Base-by-base conservation (phyloP, 225 moss, liverwort and hornwort genomes). In the Lunularia cruciata region DNA sequence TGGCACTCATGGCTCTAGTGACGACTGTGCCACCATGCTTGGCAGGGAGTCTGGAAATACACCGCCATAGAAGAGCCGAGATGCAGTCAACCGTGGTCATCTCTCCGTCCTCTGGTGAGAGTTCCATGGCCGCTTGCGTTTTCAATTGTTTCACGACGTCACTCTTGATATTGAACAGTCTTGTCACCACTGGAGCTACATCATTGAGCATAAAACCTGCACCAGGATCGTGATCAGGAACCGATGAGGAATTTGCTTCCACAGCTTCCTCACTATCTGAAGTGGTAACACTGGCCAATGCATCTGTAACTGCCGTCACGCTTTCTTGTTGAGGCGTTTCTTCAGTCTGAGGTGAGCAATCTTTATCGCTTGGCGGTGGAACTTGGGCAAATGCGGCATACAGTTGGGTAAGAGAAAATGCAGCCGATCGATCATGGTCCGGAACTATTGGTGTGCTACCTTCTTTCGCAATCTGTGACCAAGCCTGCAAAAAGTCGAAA, bases 31-130 rank as follows among this genome's bases (percentile, higher is more conserved):
- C 49, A 3, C 60, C 25, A 1, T 48, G 37, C 11, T 46, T 52
- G 36, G 61, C 45, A 5, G 60, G 72, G 40, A 72, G 45, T 12
- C 49, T 62, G 26, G 23, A 49, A 28, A 72, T 49, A 49, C 61
- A 72, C 8, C 72, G 49, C 72, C 72, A 72, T 6, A 72, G 9
- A 23, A 61, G 72, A 48, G 72, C 72, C 35, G 19, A 60, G 62
- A 72, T 72, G 47, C 62, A 48, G 54, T 72, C 72, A 19, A 72
- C 72, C 1, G 62, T 63, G 8, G 72, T 63, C 12, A 45, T 12
- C 28, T 34, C 51, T n/a, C 13, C 13, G 11, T 14, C 42, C 2
- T 8, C 56, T 5, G 56, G 27, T 4, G 11, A 27, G 14, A 27
- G 28, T 2, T 55, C 32, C 31, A 39, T 19, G 3, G 11, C 33